Percentiles rank a stretch among this genome's conserved stretches.
These are phyloP conservation scores for Debaryomyces subglobosus DNA, from an alignment of 1,139 yeast species.

Conservation along the genomic window DNA sequence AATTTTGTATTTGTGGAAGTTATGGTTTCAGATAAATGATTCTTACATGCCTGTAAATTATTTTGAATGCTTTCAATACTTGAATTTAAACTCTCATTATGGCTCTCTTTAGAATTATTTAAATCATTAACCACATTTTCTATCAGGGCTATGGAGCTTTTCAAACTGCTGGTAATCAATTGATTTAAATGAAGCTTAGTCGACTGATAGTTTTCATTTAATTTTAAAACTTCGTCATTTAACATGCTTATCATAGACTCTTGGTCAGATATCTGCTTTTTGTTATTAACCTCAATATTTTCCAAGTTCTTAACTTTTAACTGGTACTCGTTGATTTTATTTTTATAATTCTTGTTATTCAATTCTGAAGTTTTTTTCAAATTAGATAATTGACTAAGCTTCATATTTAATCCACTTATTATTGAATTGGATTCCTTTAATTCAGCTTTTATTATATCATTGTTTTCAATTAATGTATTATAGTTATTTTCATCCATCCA, in stretches of 20 bases:
- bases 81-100: neutral
- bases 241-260: conserved; percentile 9
- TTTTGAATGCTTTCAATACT: conserved; percentile 2
- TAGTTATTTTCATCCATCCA: conserved; percentile 63
- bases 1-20: conserved; percentile 6
- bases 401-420: conserved; percentile 17
- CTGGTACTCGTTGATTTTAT: conserved; percentile 13
- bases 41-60: conserved; percentile 8
- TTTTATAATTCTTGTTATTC: conserved; percentile 10
- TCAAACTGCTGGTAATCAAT: conserved; percentile 12
- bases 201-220: conserved; percentile 14
- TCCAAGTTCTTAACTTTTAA: conserved; percentile 11
- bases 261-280: conserved; percentile 10
- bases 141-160: conserved; percentile 9
- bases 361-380: conserved; percentile 7
- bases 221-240: conserved; percentile 8
- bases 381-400: conserved; percentile 12
- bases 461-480: conserved; percentile 45
- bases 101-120: conserved; percentile 3
- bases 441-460: conserved; percentile 29
- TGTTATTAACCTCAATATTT: conserved; percentile 10
- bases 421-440: conserved; percentile 23
- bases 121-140: conserved; percentile 8
- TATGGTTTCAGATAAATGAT: conserved; percentile 4
- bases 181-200: conserved; percentile 13